A percentile compares a stretch with the other conserved stretches of the same genome.
Evolutionary conservation across 495 filamentous ascomycete genomes (phyloP).

Genomic region (Penicillium pancosmium): DNA sequence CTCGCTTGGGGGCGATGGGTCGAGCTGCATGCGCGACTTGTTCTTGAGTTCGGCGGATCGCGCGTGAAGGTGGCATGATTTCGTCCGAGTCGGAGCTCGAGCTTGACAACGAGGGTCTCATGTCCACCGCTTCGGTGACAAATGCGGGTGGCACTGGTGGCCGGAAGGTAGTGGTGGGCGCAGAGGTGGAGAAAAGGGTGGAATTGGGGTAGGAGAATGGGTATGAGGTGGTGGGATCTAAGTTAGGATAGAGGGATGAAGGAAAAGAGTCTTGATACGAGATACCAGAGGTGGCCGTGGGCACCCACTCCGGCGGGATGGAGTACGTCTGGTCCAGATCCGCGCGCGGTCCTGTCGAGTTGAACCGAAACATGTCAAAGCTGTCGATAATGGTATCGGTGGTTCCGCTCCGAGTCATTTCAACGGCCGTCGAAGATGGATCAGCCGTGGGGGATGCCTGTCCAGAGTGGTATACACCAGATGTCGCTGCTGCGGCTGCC

Average conservation of each 20-base stretch:
- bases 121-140: constrained; percentile 30
- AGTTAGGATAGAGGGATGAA: constrained; percentile 32
- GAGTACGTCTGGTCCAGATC: constrained; percentile 37
- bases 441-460: constrained; percentile 27
- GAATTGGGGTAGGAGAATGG: constrained; percentile 33
- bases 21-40: constrained; percentile 45
- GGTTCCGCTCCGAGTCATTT: constrained; percentile 51
- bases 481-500: background rate
- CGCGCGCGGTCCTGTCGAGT: constrained; percentile 34
- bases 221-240: constrained; percentile 32
- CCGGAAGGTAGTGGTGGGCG: constrained; percentile 33
- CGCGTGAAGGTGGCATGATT: constrained; percentile 37
- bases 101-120: constrained; percentile 39
- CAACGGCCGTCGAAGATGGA: constrained; percentile 25
- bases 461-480: constrained; percentile 18
- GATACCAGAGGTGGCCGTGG: constrained; percentile 32
- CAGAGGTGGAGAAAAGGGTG: constrained; percentile 39
- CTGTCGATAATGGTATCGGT: constrained; percentile 48
- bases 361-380: constrained; percentile 49
- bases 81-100: constrained; percentile 35
- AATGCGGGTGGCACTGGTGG: constrained; percentile 18
- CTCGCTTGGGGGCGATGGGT: constrained; percentile 49
- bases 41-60: constrained; percentile 47
- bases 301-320: constrained; percentile 40
- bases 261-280: constrained; percentile 34